These are phyloP conservation scores for Podila horticola DNA, from an alignment of 192 early-diverging fungal genomes.

Conservation along the genomic window DNA sequence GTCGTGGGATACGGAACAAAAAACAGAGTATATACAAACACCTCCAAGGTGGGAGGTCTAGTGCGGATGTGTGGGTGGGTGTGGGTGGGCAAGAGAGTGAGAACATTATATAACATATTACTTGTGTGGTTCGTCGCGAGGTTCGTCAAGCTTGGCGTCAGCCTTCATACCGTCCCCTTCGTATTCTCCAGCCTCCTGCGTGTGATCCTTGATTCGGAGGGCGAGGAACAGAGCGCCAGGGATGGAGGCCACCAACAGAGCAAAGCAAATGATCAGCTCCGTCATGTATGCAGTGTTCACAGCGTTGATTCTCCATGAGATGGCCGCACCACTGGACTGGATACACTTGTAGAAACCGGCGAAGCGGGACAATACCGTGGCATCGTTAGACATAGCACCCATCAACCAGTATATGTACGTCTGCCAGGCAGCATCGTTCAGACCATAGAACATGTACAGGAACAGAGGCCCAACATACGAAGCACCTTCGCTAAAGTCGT, in stretches of 20 bases:
- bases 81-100: too few species aligned
- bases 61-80: too few species aligned
- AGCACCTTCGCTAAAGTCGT: slow-evolving; percentile 51
- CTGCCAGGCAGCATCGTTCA: slow-evolving; percentile 84
- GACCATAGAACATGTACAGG: slow-evolving; percentile 75
- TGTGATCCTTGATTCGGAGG: slow-evolving; percentile 16
- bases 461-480: slow-evolving; percentile 67
- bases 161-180: not conserved
- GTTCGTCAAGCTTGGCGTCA: too few species aligned
- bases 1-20: too few species aligned
- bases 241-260: slow-evolving; percentile 10
- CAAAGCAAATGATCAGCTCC: slow-evolving; percentile 27
- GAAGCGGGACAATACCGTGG: slow-evolving; percentile 69
- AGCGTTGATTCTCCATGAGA: slow-evolving; percentile 73
- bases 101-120: too few species aligned
- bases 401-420: slow-evolving; percentile 78
- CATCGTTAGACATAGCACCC: slow-evolving; percentile 82
- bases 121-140: too few species aligned
- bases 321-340: slow-evolving; percentile 75
- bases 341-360: slow-evolving; percentile 89
- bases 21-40: too few species aligned
- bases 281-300: slow-evolving; percentile 2
- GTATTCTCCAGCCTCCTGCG: not conserved
- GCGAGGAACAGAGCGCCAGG: slow-evolving; percentile 14
- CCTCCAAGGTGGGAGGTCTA: too few species aligned